These are phyloP conservation scores for Colletotrichum sp. DNA, from an alignment of 2,329 filamentous ascomycete species.

Conservation along the genomic window DNA sequence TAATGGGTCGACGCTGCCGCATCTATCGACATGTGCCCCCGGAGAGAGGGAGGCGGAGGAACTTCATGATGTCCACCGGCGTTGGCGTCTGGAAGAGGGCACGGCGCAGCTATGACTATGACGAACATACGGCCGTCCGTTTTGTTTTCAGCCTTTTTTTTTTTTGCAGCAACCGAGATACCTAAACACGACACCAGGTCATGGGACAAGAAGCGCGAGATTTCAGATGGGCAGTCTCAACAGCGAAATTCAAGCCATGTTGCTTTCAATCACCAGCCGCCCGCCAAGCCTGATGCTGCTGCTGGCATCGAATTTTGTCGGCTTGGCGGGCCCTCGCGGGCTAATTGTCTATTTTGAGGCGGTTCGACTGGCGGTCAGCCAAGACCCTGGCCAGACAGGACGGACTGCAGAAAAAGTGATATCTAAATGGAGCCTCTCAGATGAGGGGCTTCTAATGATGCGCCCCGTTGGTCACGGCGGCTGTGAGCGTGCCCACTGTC, in stretches of 20 bases:
- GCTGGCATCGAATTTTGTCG: not conserved
- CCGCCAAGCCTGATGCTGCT: not conserved
- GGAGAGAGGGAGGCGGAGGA: not conserved
- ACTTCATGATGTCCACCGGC: not conserved
- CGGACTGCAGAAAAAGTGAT: not conserved
- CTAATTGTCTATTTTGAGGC: not conserved
- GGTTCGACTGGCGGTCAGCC: conserved; percentile 3
- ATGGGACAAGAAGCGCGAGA: not conserved
- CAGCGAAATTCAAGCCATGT: conserved; percentile 16
- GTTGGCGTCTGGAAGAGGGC: conserved; percentile 9
- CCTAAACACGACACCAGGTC: conserved; percentile 10
- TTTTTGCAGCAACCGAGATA: conserved; percentile 19
- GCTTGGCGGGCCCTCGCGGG: not conserved
- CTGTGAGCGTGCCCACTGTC: not conserved
- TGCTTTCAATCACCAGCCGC: not conserved
- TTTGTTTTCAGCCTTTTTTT: not conserved
- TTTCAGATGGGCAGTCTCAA: conserved; percentile 5
- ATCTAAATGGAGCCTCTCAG: not conserved
- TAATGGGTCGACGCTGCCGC: not conserved
- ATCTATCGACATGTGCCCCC: not conserved
- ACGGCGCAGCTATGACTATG: conserved; percentile 4
- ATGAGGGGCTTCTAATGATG: not conserved
- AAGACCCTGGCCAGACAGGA: not conserved
- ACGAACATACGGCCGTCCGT: conserved; percentile 11
- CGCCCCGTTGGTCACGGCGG: not conserved